Base-by-base conservation (phyloP, 441 rosid species). In the Cnidoscolus chayamansa region DNA sequence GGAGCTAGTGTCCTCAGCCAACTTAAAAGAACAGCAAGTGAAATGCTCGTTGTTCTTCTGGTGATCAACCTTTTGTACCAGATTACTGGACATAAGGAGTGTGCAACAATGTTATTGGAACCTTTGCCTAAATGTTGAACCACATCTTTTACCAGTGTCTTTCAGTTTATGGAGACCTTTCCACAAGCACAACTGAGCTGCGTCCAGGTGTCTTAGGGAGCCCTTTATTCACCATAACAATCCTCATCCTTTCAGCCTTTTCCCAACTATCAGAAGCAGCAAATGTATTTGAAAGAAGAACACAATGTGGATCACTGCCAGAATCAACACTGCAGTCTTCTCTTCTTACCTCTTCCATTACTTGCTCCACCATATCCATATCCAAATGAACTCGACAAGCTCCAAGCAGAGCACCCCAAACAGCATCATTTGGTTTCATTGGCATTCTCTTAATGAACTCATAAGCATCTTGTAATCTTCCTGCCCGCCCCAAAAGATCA, bases 361-460 rank as follows among this genome's bases (percentile, higher is more conserved):
- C 83, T 65, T 74, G 20, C 74, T 89, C 85, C 19, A 72, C 83
- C 82, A 81, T 64, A 40, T 58, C 63, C 58, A 6, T 78, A 69
- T 73, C 68, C 31, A 35, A 13, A 60, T 73, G 63, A 69, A 78
- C 64, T 16, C 72, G 74, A 63, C 81, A 78, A 70, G 77, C 77
- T 51, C 77, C 68, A 11, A 78, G 68, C 2, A 78, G 53, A 16
- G 81, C 71, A 48, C 80, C 80, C 80, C 71, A 73, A 65, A 78
- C 72, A 10, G 67, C 63, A 73, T 68, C 74, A 59, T 69, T 73
- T 40, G 81, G 74, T 63, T 32, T 73, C 72, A 73, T 63, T 43
- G 77, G 77, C 77, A 78, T 78, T 25, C 47, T 64, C 40, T 50
- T 69, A 4, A 74, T 73, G 31, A 78, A 48, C 51, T 45, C 15